phyloP scores from a whole-genome alignment of 2,329 filamentous ascomycete genomes.

The Aspergillus ochraceoroseus region DNA sequence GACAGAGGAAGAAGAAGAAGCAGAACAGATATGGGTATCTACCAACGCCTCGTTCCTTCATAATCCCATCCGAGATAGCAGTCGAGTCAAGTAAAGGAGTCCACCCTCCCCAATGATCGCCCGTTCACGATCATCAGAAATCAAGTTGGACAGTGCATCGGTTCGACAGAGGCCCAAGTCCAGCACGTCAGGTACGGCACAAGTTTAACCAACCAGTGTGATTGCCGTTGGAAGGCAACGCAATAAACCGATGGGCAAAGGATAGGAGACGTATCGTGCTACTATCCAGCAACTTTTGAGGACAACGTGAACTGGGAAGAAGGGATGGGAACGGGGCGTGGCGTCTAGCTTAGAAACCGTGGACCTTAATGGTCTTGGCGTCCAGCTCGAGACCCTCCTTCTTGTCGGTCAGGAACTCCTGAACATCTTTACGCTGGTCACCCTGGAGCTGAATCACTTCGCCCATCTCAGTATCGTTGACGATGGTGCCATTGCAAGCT shows the following conservation, averaged over 20 bases:
- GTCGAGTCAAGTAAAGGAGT: constrained; percentile 22
- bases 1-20: constrained; percentile 18
- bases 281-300: constrained; percentile 38
- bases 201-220: constrained; percentile 20
- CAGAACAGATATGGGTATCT: constrained; percentile 38
- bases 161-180: constrained; percentile 33
- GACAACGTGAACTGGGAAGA: constrained; percentile 40
- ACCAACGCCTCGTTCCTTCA: constrained; percentile 43
- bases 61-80: constrained; percentile 34
- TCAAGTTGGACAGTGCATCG: constrained; percentile 27
- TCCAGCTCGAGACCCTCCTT: constrained; percentile 91
- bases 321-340: constrained; percentile 43
- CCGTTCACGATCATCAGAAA: constrained; percentile 20
- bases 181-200: constrained; percentile 28
- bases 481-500: constrained; percentile 99
- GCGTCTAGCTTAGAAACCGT: constrained; percentile 48
- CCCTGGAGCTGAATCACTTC: constrained; percentile 99
- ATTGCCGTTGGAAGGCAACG: constrained; percentile 19
- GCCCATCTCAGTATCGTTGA: constrained; percentile 92
- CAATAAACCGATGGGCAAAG: constrained; percentile 24
- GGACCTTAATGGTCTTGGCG: constrained; percentile 88
- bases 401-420: constrained; percentile 95
- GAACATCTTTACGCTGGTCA: constrained; percentile 97
- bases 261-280: constrained; percentile 27
- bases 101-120: constrained; percentile 22